Evolutionary conservation across 1,284 basidiomycete genomes (phyloP).

Genomic region (Heterobasidion irregulare): DNA sequence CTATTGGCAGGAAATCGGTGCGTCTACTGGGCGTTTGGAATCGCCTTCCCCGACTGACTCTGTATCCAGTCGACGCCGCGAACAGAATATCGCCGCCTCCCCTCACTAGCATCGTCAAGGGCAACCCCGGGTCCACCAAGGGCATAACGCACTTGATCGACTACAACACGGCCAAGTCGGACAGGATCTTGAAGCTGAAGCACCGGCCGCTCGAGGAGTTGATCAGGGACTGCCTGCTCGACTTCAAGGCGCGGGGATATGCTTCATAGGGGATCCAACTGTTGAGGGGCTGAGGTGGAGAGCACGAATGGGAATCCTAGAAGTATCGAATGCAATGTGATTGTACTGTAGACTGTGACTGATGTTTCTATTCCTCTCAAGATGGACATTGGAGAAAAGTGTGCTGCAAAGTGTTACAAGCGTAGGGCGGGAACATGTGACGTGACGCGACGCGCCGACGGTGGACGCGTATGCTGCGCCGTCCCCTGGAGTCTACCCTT

Average conservation of each 20-base stretch:
- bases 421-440: too few relatives aligned
- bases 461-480: too few relatives aligned
- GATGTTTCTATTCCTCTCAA: too few relatives aligned
- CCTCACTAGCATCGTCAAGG: slow-evolving; percentile 14
- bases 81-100: slow-evolving; percentile 3
- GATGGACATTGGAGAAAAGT: too few relatives aligned
- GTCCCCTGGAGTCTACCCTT: too few relatives aligned
- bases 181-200: slow-evolving; percentile 34
- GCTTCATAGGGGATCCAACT: neutral
- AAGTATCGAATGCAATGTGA: neutral
- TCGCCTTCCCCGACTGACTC: neutral
- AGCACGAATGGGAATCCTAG: neutral
- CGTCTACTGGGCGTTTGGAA: neutral
- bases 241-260: slow-evolving; percentile 12
- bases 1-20: slow-evolving; percentile 25
- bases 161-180: slow-evolving; percentile 29
- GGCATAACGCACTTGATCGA: slow-evolving; percentile 19
- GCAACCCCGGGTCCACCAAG: slow-evolving; percentile 15
- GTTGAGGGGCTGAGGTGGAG: neutral
- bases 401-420: too few relatives aligned
- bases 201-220: slow-evolving; percentile 35
- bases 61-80: slow-evolving; percentile 4
- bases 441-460: too few relatives aligned
- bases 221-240: slow-evolving; percentile 31
- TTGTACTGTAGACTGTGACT: too few relatives aligned